phyloP scores from a whole-genome alignment of 2,329 filamentous ascomycete species.

The Dactylellina leptospora region DNA sequence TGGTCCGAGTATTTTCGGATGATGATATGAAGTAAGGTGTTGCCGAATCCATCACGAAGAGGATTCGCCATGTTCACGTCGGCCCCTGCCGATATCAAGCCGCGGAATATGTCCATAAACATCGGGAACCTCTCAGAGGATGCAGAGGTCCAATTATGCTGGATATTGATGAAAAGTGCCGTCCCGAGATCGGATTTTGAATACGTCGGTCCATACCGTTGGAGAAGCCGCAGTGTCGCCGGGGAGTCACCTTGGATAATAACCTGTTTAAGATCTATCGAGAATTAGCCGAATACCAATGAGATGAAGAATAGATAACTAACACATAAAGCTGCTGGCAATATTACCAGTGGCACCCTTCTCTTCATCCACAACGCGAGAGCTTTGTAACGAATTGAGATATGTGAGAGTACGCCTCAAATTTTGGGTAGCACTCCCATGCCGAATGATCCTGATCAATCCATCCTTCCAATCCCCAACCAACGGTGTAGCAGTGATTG shows the following conservation, averaged over 20 bases:
- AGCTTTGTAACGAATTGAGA: slow-evolving; percentile 22
- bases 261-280: slow-evolving; percentile 37
- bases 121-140: slow-evolving; percentile 12
- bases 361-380: slow-evolving; percentile 17
- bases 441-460: slow-evolving; percentile 20
- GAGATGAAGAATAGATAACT: not conserved
- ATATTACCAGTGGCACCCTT: slow-evolving; percentile 3
- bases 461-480: slow-evolving; percentile 37
- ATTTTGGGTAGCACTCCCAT: slow-evolving; percentile 17
- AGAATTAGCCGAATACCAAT: not conserved
- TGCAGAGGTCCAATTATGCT: slow-evolving; percentile 30
- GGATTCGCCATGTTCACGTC: slow-evolving; percentile 46
- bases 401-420: slow-evolving; percentile 21
- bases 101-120: slow-evolving; percentile 49
- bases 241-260: slow-evolving; percentile 37
- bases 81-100: slow-evolving; percentile 38
- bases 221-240: slow-evolving; percentile 24
- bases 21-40: slow-evolving; percentile 33
- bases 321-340: slow-evolving; percentile 35
- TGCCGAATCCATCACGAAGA: slow-evolving; percentile 22
- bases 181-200: slow-evolving; percentile 38
- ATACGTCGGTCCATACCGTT: slow-evolving; percentile 32
- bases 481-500: slow-evolving; percentile 28
- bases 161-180: slow-evolving; percentile 34
- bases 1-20: slow-evolving; percentile 41